A percentile compares a stretch with the other conserved stretches of the same genome.
These are phyloP conservation scores for Barnettozyma californica DNA, from an alignment of 805 yeast genomes.

Conservation along the genomic window DNA sequence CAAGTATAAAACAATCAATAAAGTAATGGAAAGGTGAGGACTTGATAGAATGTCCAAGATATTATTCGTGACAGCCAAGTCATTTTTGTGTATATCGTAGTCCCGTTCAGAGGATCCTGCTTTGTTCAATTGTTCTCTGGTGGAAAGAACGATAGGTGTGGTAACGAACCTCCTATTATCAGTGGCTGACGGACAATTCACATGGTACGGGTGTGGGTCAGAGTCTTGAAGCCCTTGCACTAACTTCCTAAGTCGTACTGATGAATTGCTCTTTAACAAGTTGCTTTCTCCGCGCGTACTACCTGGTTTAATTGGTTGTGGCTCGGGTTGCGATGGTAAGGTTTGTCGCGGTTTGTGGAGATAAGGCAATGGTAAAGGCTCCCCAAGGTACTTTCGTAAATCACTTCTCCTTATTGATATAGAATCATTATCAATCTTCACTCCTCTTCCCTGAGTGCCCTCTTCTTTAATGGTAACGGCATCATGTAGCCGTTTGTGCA, in stretches of 20 bases:
- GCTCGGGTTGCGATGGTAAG: neutral
- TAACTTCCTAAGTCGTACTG: neutral
- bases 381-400: slow-evolving; percentile 25
- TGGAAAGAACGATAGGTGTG: neutral
- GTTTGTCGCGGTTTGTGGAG: slow-evolving; percentile 1
- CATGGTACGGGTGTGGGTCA: too few relatives aligned
- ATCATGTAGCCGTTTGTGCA: slow-evolving; percentile 11
- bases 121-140: neutral
- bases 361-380: slow-evolving; percentile 37
- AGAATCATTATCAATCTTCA: neutral
- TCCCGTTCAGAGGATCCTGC: neutral
- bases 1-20: slow-evolving; percentile 2
- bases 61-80: neutral
- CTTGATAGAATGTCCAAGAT: slow-evolving; percentile 1
- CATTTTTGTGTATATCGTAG: neutral
- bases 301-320: neutral
- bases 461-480: neutral
- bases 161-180: neutral
- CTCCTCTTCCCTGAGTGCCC: neutral
- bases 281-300: neutral
- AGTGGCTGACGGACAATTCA: too few relatives aligned
- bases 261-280: neutral
- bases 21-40: neutral
- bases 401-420: neutral
- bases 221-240: neutral